Base-by-base conservation (phyloP, 805 yeast genomes). In the Starmerella stellata region DNA sequence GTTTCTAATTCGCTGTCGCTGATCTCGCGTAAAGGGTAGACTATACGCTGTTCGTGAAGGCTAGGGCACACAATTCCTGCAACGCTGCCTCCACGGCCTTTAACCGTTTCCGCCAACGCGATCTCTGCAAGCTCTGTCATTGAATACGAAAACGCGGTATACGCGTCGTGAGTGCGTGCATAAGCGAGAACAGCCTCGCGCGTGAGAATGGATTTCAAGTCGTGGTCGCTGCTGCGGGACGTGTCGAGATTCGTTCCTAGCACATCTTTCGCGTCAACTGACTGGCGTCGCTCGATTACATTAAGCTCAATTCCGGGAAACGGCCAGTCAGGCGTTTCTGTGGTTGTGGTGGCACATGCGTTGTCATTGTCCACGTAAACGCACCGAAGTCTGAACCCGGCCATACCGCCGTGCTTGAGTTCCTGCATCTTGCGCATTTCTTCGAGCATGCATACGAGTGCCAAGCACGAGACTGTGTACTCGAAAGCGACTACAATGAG, bases 111-210 rank as follows among this genome's bases (percentile, higher is more conserved):
- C 0, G 92, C 66, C 25, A 87, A 62, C n/a, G 79, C 72, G 44
- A 74, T 74, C 49, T 77, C 81, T 1, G 95, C 93, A 19, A 85
- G 54, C 31, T 74, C 66, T 1, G 93, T 78, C 92, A 81, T 79
- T 21, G 78, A 73, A 51, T 75, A 79, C 1, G 87, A 46, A 71
- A 7, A 82, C 36, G 3, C 81, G 59, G n/a, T 78, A 65, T n/a
- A 66, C 61, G 48, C 74, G 68, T 56, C 51, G 14, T 61, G 56
- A 11, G 58, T 55, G 4, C 49, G 47, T 0, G 83, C 80, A 11
- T 66, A 54, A 21, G 60, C 53, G 24, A 64, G 47, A 2, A 75
- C 57, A 3, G 75, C 47, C 30, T 68, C 69, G 5, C 63, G 62
- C 15, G 59, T 55, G 4, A 80, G 59, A 2, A 72, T 52, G 2